Conservation (phyloP, 352 stramenopile genomes). For the Pythium coloratum region DNA sequence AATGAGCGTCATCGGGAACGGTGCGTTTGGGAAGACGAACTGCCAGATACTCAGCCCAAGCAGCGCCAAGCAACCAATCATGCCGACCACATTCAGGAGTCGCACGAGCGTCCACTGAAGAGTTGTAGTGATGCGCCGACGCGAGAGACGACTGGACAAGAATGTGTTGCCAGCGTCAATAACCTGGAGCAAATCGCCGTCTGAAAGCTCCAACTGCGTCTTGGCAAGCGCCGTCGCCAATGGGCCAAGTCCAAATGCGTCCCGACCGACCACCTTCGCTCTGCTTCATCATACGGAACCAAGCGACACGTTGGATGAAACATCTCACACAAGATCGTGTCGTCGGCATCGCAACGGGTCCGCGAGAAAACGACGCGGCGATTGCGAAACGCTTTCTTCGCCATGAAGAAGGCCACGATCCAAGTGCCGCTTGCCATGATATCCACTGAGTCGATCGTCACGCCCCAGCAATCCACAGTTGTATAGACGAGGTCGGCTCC, state of each 20-base stretch:
- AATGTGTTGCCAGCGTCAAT: slow-evolving; percentile 17
- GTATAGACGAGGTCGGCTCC: not conserved
- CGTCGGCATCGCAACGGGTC: not conserved
- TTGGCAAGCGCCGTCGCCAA: too few species aligned
- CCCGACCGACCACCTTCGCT: not conserved
- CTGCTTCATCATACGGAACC: not conserved
- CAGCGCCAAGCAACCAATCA: too few species aligned
- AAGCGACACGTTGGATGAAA: slow-evolving; percentile 18
- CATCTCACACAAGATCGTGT: slow-evolving; percentile 13
- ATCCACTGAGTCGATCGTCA: slow-evolving; percentile 4
- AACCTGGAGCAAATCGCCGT: slow-evolving; percentile 13
- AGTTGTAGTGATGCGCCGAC: too few species aligned
- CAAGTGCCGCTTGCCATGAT: slow-evolving; percentile 4
- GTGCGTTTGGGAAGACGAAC: too few species aligned
- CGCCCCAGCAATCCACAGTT: not conserved
- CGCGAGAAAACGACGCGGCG: slow-evolving; percentile 5
- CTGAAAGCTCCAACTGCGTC: slow-evolving; percentile 14
- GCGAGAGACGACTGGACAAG: too few species aligned
- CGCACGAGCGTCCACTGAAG: not conserved
- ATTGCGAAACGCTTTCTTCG: slow-evolving; percentile 6
- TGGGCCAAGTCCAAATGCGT: not conserved
- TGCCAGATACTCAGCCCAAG: too few species aligned
- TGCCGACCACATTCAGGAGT: not conserved
- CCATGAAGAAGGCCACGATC: slow-evolving; percentile 22
- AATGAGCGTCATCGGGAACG: too few species aligned